Evolutionary conservation across 2,329 filamentous ascomycete species (phyloP).

Genomic region (Phaeosphaeria sp.): DNA sequence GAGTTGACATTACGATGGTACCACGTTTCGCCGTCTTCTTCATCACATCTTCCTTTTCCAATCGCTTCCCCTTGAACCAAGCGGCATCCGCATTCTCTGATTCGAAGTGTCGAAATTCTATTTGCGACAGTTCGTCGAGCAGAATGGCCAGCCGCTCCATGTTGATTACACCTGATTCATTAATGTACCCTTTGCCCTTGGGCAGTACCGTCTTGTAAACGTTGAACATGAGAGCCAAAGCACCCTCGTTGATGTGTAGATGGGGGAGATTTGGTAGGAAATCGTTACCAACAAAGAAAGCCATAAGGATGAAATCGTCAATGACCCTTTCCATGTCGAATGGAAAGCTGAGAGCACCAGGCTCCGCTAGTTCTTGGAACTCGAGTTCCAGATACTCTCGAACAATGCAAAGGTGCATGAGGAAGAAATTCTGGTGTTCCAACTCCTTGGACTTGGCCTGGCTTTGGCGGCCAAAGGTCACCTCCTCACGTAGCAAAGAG

Average conservation of each 20-base stretch:
- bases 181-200: slow-evolving; percentile 90
- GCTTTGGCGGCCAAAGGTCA: slow-evolving; percentile 89
- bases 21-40: slow-evolving; percentile 65
- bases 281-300: slow-evolving; percentile 99
- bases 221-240: slow-evolving; percentile 94
- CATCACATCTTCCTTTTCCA: slow-evolving; percentile 71
- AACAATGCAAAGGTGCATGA: slow-evolving; percentile 96
- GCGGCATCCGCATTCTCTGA: slow-evolving; percentile 84
- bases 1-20: slow-evolving; percentile 75
- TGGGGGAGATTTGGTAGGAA: slow-evolving; percentile 96
- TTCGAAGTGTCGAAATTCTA: slow-evolving; percentile 93
- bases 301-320: slow-evolving; percentile 99
- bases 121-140: slow-evolving; percentile 82
- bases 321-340: slow-evolving; percentile 97
- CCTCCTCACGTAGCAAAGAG: slow-evolving; percentile 93
- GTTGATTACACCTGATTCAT: slow-evolving; percentile 92
- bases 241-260: slow-evolving; percentile 97
- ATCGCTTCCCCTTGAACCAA: slow-evolving; percentile 89
- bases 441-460: slow-evolving; percentile 93
- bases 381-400: slow-evolving; percentile 96
- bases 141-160: slow-evolving; percentile 78
- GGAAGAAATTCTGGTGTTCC: slow-evolving; percentile 98
- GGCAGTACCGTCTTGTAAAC: slow-evolving; percentile 92
- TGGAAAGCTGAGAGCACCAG: slow-evolving; percentile 73
- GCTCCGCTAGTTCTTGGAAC: slow-evolving; percentile 87